Evolutionary conservation across 805 yeast genomes (phyloP).

Genomic region (Saturnispora silvae): DNA sequence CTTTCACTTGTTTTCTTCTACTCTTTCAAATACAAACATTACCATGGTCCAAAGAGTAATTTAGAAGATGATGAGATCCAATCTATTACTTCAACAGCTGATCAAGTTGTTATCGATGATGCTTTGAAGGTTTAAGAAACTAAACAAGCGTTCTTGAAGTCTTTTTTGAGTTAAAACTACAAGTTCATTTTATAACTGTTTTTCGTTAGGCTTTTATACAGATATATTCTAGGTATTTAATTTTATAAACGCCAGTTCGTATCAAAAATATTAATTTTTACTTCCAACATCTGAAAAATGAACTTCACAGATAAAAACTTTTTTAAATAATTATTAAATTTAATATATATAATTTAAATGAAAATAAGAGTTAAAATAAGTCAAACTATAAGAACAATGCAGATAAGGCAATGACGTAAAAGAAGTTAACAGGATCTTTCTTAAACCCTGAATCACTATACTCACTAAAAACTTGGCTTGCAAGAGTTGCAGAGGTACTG

Average conservation of each 20-base stretch:
- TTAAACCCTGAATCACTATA: too few species aligned
- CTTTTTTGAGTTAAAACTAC: not conserved
- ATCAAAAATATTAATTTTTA: too few species aligned
- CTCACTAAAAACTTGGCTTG: too few species aligned
- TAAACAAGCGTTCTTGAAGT: not conserved
- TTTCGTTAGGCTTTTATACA: not conserved
- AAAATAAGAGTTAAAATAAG: too few species aligned
- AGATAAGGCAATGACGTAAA: too few species aligned
- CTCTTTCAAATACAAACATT: constrained; percentile 18
- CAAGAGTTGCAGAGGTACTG: too few species aligned
- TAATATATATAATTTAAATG: too few species aligned
- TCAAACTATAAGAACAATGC: too few species aligned
- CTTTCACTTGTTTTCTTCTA: constrained; percentile 17
- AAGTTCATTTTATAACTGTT: not conserved
- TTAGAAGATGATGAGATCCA: constrained; percentile 9
- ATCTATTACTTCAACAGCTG: constrained; percentile 9
- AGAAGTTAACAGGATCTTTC: too few species aligned
- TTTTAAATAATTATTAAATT: too few species aligned
- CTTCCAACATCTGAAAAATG: too few species aligned
- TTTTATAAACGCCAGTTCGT: not conserved
- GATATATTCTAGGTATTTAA: not conserved
- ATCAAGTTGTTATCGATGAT: constrained; percentile 2
- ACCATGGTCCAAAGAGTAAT: constrained; percentile 21
- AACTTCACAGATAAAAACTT: too few species aligned
- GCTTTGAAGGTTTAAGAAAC: not conserved